Conservation (phyloP, 2,329 filamentous ascomycete species). For the Fusarium denticulatum region DNA sequence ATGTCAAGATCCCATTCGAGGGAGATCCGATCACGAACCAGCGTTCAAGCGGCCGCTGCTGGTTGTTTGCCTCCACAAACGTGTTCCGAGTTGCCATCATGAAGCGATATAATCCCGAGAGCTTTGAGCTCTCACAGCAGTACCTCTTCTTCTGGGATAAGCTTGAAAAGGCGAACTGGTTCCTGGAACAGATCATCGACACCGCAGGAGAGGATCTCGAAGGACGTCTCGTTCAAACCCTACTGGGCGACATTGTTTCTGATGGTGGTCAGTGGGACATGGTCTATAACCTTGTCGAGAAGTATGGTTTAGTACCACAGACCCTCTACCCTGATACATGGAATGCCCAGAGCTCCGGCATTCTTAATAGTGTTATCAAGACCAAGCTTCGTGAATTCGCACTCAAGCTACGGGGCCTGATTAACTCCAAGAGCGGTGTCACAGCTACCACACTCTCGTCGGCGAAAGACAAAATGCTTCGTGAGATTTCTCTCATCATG, state of each 20-base stretch:
- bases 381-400: constrained; percentile 90
- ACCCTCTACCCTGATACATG: constrained; percentile 82
- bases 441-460: constrained; percentile 54
- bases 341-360: constrained; percentile 76
- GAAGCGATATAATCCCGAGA: constrained; percentile 79
- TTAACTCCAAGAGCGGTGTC: constrained; percentile 45
- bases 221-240: constrained; percentile 74
- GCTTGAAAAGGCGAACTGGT: constrained; percentile 90
- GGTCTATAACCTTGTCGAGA: constrained; percentile 84
- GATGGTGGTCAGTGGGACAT: constrained; percentile 95
- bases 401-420: constrained; percentile 72
- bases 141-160: constrained; percentile 97
- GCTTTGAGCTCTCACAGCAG: constrained; percentile 86
- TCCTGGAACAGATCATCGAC: constrained; percentile 84
- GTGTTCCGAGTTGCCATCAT: constrained; percentile 90
- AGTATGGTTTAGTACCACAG: constrained; percentile 90
- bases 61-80: constrained; percentile 93
- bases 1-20: constrained; percentile 82
- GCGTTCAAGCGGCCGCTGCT: constrained; percentile 82
- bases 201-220: constrained; percentile 78
- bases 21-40: constrained; percentile 88
- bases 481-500: constrained; percentile 82
- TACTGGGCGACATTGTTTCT: constrained; percentile 74
- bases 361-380: constrained; percentile 79
- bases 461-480: constrained; percentile 78